Conservation (phyloP, 257 asterid genomes). For the Solanum chilense region DNA sequence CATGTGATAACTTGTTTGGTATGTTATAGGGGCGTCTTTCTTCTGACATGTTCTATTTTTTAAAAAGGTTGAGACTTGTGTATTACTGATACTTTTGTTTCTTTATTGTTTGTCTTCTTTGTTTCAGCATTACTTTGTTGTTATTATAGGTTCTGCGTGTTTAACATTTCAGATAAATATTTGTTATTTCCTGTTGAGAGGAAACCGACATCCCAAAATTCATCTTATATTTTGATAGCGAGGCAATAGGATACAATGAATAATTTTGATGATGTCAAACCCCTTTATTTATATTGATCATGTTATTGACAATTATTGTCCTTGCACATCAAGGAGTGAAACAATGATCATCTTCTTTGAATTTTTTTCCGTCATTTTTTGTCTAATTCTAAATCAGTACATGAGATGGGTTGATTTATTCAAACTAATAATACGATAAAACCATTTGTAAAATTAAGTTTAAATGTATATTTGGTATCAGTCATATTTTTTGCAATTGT, state of each 20-base stretch:
- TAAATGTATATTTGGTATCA: neutral
- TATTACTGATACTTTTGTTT: neutral
- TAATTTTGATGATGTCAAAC: neutral
- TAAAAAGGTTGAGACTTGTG: too few relatives aligned
- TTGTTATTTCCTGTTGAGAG: neutral
- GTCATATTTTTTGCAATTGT: neutral
- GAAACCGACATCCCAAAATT: neutral
- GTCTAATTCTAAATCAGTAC: neutral
- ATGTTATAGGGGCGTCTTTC: too few relatives aligned
- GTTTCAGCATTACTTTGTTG: neutral
- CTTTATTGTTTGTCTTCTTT: neutral
- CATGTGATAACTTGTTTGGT: too few relatives aligned
- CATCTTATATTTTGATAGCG: too few relatives aligned
- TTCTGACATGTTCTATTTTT: too few relatives aligned
- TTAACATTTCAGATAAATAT: neutral
- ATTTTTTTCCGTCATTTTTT: too few relatives aligned
- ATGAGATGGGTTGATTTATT: neutral
- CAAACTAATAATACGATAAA: neutral
- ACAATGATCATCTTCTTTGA: neutral
- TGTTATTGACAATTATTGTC: neutral
- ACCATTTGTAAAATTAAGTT: neutral
- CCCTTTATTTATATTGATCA: neutral
- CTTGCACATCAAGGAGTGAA: neutral
- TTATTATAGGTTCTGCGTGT: neutral
- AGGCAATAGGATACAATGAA: neutral